Base-by-base conservation (phyloP, 2,329 filamentous ascomycete genomes). In the Raffaelea arxii region DNA sequence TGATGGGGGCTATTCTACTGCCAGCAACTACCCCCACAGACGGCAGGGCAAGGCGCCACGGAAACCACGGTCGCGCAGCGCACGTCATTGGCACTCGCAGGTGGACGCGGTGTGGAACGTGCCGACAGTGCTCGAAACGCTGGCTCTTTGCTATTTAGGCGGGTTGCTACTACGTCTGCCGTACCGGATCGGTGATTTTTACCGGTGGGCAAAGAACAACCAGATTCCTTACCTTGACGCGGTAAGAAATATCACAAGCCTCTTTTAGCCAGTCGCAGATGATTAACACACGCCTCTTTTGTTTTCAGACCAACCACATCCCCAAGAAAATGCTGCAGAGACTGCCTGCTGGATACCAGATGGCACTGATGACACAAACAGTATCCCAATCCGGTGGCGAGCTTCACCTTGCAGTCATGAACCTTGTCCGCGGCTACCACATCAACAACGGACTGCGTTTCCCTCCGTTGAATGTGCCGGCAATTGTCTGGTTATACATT, bases 71-170 rank as follows among this genome's bases (percentile, higher is more conserved):
- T 63, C 58, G 25, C 58, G 57, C 21, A 54, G 54, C 37, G 64
- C 58, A 24, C 63, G 61, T 66, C 60, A 67, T 57, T 67, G 77
- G 73, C 56, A 54, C 12, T 58, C 69, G 14, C 65, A 70, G 47
- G 58, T 65, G 23, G 68, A 69, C 6, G 62, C 68, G 53, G 60
- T 68, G 39, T 75, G 78, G 68, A 68, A 71, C 41, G 56, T 78
- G 55, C 89, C 90, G 1, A 78, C 69, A 44, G 66, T 94, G 30
- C 66, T 86, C 37, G 90, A 95, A 54, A 84, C 83, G 1, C 64
- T 97, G 44, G 81, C 73, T 2, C 61, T 95, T 11, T 89, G 86
- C 58, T 96, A 96, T 65, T 64, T 96, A 27, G 90, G 80, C 2
- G 80, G 80, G 32, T 57, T 92, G 40, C 68, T 95, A 23, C 69